phyloP scores from a whole-genome alignment of 768 basidiomycete genomes.

The Podaxis mareebaensis region DNA sequence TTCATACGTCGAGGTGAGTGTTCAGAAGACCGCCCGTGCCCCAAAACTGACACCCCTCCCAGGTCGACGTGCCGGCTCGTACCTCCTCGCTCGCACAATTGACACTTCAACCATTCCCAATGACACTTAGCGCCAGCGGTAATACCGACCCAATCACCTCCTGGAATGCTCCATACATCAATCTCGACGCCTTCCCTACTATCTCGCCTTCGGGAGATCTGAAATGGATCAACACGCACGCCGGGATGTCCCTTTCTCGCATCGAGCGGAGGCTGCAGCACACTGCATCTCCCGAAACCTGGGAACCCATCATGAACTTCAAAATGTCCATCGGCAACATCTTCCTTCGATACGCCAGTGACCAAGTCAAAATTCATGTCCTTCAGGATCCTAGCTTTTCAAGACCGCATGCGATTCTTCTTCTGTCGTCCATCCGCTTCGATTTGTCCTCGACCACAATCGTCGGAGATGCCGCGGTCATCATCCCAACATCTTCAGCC shows the following conservation, averaged over 20 bases:
- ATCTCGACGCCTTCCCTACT: slow-evolving; percentile 26
- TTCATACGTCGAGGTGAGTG: slow-evolving; percentile 45
- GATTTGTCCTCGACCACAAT: slow-evolving; percentile 52
- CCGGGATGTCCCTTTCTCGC: slow-evolving; percentile 23
- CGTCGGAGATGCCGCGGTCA: slow-evolving; percentile 48
- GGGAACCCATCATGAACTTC: slow-evolving; percentile 22
- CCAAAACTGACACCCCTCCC: slow-evolving; percentile 11
- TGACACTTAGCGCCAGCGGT: slow-evolving; percentile 17
- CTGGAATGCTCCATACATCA: slow-evolving; percentile 34
- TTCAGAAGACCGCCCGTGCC: slow-evolving; percentile 13
- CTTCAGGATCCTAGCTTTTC: neutral
- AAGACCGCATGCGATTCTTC: slow-evolving; percentile 40
- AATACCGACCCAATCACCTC: slow-evolving; percentile 19
- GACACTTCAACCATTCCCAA: slow-evolving; percentile 30
- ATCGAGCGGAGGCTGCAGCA: slow-evolving; percentile 18
- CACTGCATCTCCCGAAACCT: slow-evolving; percentile 3
- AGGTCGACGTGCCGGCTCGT: slow-evolving; percentile 29
- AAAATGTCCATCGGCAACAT: slow-evolving; percentile 24
- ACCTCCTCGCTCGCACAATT: slow-evolving; percentile 17
- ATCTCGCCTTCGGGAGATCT: slow-evolving; percentile 18
- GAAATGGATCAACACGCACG: slow-evolving; percentile 27
- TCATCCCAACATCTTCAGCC: slow-evolving; percentile 33
- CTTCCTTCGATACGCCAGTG: slow-evolving; percentile 18
- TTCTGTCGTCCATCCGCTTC: slow-evolving; percentile 45
- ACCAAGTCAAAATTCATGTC: neutral